Base-by-base conservation (phyloP, 305 asterid genomes). In the Fraxinus latifolia region DNA sequence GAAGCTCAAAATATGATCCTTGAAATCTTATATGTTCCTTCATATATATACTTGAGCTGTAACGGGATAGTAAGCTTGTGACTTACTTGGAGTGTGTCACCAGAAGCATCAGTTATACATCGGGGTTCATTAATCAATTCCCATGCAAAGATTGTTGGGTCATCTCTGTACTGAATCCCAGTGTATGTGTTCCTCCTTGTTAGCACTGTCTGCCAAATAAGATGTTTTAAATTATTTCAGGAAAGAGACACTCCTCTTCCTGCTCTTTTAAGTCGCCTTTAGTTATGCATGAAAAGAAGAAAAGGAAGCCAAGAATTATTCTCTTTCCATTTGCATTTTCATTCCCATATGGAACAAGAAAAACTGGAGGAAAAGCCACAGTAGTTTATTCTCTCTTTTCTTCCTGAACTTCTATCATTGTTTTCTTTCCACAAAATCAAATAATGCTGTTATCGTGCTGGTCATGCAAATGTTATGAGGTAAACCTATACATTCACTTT, bases 81-180 rank as follows among this genome's bases (percentile, higher is more conserved):
- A 86, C 85, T 86, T 86, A 93, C 99, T 95, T 96, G 99, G 83
- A 96, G 95, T 7, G 98, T 93, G 87, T 94, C 96, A 79, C 99
- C 99, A 76, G 98, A 96, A 88, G 91, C 90, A 84, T 96, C 99
- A 14, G 96, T 89, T 70, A 91, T 85, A 86, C 98, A 94, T 15
- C 99, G 97, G 29, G 92, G 92, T 80, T 89, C 92, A 77, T 89
- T 89, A 62, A 89, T 89, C 79, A 89, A 83, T 77, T 89, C 92
- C 91, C 92, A 89, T 12, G 89, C 92, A 68, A 89, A 88, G 4
- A 89, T 89, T 37, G 87, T 84, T 0, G 92, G 92, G 84, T 89
- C 92, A 80, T 87, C 87, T 83, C 91, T 77, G 77, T 89, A 89
- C 85, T 86, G 87, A 27, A 82, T 79, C 72, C 92, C 91, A 0